Evolutionary conservation across 768 basidiomycete genomes (phyloP).

Genomic region (Lactarius pseudohatsudake): DNA sequence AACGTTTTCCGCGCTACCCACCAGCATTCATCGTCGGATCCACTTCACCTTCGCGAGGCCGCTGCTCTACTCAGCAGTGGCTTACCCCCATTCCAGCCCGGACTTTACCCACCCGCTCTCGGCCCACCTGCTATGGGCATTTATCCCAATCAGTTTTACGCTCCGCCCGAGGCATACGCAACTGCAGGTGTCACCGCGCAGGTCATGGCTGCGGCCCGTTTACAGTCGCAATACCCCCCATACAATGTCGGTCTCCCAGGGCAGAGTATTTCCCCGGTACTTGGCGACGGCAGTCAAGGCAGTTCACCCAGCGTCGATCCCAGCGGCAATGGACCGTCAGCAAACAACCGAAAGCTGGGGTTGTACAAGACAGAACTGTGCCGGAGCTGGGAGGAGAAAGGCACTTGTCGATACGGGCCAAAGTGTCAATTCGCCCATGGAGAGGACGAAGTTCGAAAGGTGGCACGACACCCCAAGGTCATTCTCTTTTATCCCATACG

Average conservation of each 20-base stretch:
- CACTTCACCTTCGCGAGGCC: conserved; percentile 71
- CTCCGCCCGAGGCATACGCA: conserved; percentile 55
- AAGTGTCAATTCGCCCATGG: conserved; percentile 96
- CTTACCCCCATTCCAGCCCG: conserved; percentile 57
- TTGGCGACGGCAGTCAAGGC: conserved; percentile 26
- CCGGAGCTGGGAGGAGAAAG: conserved; percentile 92
- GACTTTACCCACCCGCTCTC: conserved; percentile 56
- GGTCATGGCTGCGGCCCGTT: conserved; percentile 54
- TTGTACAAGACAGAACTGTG: conserved; percentile 91
- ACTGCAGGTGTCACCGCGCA: conserved; percentile 53
- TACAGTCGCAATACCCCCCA: conserved; percentile 59
- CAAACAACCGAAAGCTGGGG: conserved; percentile 88
- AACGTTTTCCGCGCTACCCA: conserved; percentile 70
- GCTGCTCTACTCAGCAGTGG: conserved; percentile 59
- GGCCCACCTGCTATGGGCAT: conserved; percentile 48
- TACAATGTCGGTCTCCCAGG: conserved; percentile 41
- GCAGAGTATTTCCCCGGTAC: conserved; percentile 18
- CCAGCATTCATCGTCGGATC: conserved; percentile 83
- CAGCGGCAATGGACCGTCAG: conserved; percentile 67
- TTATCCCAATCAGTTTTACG: conserved; percentile 72
- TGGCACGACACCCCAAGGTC: conserved; percentile 89
- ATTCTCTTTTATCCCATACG: conserved; percentile 26
- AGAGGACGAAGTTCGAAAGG: conserved; percentile 80
- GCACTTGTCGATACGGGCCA: conserved; percentile 76
- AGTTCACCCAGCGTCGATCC: conserved; percentile 35